A percentile compares a stretch with the other conserved stretches of the same genome.
Evolutionary conservation across 176 grass and related monocot genomes (phyloP).

Genomic region (Eleusine indica): DNA sequence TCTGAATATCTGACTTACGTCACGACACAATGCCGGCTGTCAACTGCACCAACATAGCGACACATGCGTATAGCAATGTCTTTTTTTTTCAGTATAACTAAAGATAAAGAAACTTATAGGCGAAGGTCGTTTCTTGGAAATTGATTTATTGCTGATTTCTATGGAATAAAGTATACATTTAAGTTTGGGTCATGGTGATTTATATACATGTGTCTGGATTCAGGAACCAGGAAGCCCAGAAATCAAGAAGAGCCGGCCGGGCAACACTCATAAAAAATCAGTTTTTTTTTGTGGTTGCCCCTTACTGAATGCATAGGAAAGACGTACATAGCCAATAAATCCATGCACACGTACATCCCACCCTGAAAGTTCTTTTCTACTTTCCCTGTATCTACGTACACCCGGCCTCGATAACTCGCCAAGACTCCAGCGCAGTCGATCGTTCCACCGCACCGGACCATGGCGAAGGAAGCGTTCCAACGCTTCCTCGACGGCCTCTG

Average conservation of each 20-base stretch:
- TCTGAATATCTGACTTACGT: neutral
- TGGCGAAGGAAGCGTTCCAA: slow-evolving; percentile 6
- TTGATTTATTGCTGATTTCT: too few species aligned
- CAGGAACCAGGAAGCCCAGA: too few species aligned
- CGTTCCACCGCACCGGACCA: neutral
- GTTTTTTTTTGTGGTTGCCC: too few species aligned
- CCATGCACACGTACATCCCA: neutral
- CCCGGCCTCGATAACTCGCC: neutral
- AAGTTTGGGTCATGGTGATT: too few species aligned
- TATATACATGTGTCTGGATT: too few species aligned
- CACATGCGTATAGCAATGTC: too few species aligned
- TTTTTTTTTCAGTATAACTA: too few species aligned
- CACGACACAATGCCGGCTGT: neutral
- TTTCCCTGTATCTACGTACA: neutral
- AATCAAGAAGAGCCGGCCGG: too few species aligned
- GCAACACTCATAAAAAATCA: too few species aligned
- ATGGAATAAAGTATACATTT: too few species aligned
- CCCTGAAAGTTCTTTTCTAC: neutral
- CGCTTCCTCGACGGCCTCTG: slow-evolving; percentile 23
- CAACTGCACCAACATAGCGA: neutral
- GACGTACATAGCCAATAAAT: neutral
- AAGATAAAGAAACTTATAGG: too few species aligned
- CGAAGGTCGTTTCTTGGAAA: too few species aligned
- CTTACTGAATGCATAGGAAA: neutral
- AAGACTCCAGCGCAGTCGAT: neutral